Base-by-base conservation (phyloP, 2,329 filamentous ascomycete genomes). In the Colletotrichum truncatum region DNA sequence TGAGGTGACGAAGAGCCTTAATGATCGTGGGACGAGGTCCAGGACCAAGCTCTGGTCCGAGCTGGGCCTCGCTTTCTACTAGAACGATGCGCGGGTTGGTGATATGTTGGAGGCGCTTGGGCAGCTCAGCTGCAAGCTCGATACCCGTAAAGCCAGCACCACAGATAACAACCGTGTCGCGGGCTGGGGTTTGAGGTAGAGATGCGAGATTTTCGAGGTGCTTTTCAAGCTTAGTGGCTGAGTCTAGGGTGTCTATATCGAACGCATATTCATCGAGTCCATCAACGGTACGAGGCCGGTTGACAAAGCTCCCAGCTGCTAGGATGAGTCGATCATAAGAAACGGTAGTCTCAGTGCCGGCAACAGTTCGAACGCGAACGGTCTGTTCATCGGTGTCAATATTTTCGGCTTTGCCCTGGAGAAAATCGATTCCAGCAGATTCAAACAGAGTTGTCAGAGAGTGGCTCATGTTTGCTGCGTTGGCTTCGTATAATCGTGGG, bases 141-240 rank as follows among this genome's bases (percentile, higher is more conserved):
- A 77, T 73, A 5, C 79, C 77, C 2, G 77, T 79, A 67, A 82
- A 78, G 1, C 75, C 73, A 4, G 48, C 74, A 12, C 75, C 75
- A 48, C 73, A 74, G 1, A 81, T 67, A 2, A 80, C 71, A 11
- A 80, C 65, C 1, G 78, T 80, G 38, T 78, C 60, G 18, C 77
- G 75, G 1, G 69, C 70, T 4, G 67, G 14, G 46, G 67, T 74
- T 3, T 63, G 12, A 0, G 74, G 72, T 7, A 71, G 62, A 0
- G 56, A 70, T 0, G 67, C 32, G 1, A 78, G 73, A 3, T 25
- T 52, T 6, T 72, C 11, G 2, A 81, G 68, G 30, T 80, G 79
- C 1, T 54, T 21, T 5, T 76, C 73, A 0, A 76, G 70, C 11
- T 70, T 72, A 2, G 52, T 43, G 0, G 77, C 75, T 1, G 67